Conservation (phyloP, 805 yeast genomes). For the Zygoascus ofunaensis region DNA sequence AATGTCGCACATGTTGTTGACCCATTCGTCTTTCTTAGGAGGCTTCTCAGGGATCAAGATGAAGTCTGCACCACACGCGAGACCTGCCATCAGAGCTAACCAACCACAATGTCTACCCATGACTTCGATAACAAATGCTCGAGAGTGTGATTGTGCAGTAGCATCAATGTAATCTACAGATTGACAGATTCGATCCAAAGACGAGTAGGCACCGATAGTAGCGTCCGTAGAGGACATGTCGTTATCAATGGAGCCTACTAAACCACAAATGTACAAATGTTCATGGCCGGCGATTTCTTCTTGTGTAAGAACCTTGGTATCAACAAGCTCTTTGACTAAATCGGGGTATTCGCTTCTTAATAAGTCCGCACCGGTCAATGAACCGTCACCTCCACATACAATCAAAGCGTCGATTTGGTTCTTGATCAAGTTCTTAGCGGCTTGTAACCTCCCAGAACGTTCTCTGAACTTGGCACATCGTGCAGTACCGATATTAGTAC, state of each 20-base stretch:
- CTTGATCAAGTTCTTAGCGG: conserved; percentile 73
- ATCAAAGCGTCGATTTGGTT: conserved; percentile 91
- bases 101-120: conserved; percentile 99
- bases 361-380: conserved; percentile 93
- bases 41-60: conserved; percentile 94
- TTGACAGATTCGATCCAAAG: conserved; percentile 85
- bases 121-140: conserved; percentile 96
- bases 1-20: conserved; percentile 63
- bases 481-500: conserved; percentile 95
- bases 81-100: conserved; percentile 96
- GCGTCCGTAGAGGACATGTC: conserved; percentile 97
- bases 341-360: conserved; percentile 95
- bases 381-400: conserved; percentile 98
- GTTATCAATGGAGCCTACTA: conserved; percentile 95
- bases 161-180: conserved; percentile 96
- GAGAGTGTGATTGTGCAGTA: conserved; percentile 91
- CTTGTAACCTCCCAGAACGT: conserved; percentile 72
- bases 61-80: conserved; percentile 92
- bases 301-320: conserved; percentile 45
- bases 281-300: conserved; percentile 54
- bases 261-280: conserved; percentile 79
- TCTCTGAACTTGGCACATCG: conserved; percentile 80
- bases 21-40: conserved; percentile 66
- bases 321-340: conserved; percentile 61
- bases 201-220: conserved; percentile 93